Base-by-base conservation (phyloP, 345 rosid genomes). In the Camelina laxa region DNA sequence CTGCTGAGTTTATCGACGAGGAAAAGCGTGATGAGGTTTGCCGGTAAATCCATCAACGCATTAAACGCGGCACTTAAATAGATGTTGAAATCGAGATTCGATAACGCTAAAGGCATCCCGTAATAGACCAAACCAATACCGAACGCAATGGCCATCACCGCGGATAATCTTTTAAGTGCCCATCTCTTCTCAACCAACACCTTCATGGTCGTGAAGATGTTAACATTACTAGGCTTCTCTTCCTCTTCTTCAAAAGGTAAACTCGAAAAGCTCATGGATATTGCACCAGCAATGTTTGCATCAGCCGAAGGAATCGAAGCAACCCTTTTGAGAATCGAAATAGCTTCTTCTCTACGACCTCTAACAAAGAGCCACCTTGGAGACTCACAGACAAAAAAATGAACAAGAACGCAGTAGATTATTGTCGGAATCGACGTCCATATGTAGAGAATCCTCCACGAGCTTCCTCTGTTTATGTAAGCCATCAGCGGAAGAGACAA, bases 61-160 rank as follows among this genome's bases (percentile, higher is more conserved):
- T 92, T 89, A 10, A 85, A 73, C 13, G 85, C 78, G 15, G 86
- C 87, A 56, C 96, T 83, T 38, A 86, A 39, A 69, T 88, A 92
- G n/a, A 87, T 84, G 63, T 85, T 82, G 78, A 87, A 82, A 9
- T 80, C 69, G 38, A 88, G 75, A 60, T 83, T 85, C 11, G 82
- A 84, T 3, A 83, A 84, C 12, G 86, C 85, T 36, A 92, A 76
- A 24, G 92, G 96, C 91, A 92, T 88, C 15, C 96, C 93, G 33
- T 87, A 89, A 19, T 88, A 88, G 2, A 88, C 87, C 76, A 88
- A 55, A 47, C 97, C 96, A 6, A 77, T 75, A 6, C 96, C 93
- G 47, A 86, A 81, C 21, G 86, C 93, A 3, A 77, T 57, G 2
- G 75, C 54, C 87, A 78, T 83, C 0, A 83, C 82, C 4, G 76